Conservation (phyloP, 1,139 yeast genomes). For the Kodamaea alishanica region DNA sequence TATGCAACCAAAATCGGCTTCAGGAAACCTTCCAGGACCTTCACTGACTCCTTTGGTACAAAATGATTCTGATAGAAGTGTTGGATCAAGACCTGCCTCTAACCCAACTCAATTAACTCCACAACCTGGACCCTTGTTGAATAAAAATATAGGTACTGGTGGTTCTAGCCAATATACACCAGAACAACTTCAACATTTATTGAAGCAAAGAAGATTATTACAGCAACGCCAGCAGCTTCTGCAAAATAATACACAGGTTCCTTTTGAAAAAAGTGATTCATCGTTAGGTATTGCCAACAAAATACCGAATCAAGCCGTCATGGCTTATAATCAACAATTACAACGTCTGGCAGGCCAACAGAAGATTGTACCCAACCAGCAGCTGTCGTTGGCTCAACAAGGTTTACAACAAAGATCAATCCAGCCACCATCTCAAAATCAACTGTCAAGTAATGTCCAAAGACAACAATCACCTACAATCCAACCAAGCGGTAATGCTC, state of each 20-base stretch:
- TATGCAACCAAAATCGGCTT: not conserved
- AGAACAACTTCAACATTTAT: constrained; percentile 52
- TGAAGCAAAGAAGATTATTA: constrained; percentile 48
- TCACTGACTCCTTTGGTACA: not conserved
- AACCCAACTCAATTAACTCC: not conserved
- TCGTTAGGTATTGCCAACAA: too few species aligned
- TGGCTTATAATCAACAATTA: constrained; percentile 2
- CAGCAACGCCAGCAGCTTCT: constrained; percentile 33
- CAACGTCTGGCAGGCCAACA: constrained; percentile 2
- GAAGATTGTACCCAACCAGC: constrained; percentile 2
- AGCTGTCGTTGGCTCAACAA: not conserved
- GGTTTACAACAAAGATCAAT: constrained; percentile 1
- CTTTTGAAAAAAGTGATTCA: not conserved
- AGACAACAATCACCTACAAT: constrained; percentile 11
- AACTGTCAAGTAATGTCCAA: constrained; percentile 5
- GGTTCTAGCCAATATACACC: constrained; percentile 39
- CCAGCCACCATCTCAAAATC: constrained; percentile 5
- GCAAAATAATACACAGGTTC: not conserved
- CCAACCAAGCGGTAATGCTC: constrained; percentile 7
- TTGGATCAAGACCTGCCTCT: too few species aligned
- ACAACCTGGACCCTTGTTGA: too few species aligned
- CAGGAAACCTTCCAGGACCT: not conserved
- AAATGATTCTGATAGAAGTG: too few species aligned
- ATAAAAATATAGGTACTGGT: not conserved
- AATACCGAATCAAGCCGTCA: too few species aligned